Percentiles rank a stretch among this genome's conserved stretches.
These are phyloP conservation scores for Candida golubevii DNA, from an alignment of 805 yeast genomes.

Conservation along the genomic window DNA sequence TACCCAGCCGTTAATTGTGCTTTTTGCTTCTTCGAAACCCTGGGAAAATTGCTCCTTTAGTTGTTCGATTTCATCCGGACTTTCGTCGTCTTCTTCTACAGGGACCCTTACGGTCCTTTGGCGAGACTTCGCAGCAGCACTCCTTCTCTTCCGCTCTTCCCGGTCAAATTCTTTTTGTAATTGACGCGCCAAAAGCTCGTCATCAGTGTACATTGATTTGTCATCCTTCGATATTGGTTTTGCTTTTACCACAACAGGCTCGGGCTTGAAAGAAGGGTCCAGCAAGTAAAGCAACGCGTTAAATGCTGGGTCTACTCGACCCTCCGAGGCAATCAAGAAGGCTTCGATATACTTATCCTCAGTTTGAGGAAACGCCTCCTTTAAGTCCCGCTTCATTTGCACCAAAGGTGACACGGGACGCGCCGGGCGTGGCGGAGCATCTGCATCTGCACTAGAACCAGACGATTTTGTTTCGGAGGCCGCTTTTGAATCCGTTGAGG, in stretches of 20 bases:
- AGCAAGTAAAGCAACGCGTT: constrained; percentile 77
- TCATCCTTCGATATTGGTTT: constrained; percentile 4
- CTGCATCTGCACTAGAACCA: constrained; percentile 5
- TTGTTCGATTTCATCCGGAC: constrained; percentile 59
- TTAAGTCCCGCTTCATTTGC: constrained; percentile 53
- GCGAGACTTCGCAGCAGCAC: constrained; percentile 10
- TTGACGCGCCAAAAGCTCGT: constrained; percentile 77
- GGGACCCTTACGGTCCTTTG: constrained; percentile 15
- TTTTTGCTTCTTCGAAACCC: constrained; percentile 77
- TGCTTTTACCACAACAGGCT: constrained; percentile 29
- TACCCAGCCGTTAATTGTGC: constrained; percentile 75
- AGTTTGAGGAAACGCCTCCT: constrained; percentile 80
- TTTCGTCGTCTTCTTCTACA: constrained; percentile 27
- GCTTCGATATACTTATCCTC: constrained; percentile 72
- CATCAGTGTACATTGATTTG: constrained; percentile 44
- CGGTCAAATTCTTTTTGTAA: constrained; percentile 63
- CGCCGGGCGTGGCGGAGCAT: constrained; percentile 37
- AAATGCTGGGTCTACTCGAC: constrained; percentile 79
- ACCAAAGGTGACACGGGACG: constrained; percentile 63
- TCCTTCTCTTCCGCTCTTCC: constrained; percentile 37
- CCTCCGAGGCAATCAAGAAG: constrained; percentile 80
- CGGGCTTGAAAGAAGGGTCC: constrained; percentile 63
- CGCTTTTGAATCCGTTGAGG: not conserved
- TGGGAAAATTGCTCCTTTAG: constrained; percentile 64
- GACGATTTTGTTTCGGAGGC: not conserved